These are phyloP conservation scores for Alternaria alternata DNA, from an alignment of 2,329 filamentous ascomycete genomes.

Conservation along the genomic window DNA sequence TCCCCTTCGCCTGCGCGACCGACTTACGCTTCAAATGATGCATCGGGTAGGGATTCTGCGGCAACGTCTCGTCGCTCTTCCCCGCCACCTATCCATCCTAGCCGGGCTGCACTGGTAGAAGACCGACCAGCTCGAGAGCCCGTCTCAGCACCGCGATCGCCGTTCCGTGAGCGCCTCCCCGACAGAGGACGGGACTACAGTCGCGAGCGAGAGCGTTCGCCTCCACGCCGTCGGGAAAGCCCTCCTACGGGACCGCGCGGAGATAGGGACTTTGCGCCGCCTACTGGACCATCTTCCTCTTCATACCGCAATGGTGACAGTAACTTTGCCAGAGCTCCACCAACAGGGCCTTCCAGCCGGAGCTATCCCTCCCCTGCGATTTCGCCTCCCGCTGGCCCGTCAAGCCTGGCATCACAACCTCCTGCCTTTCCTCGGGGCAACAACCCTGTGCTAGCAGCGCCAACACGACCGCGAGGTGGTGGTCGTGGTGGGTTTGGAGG, in stretches of 20 bases:
- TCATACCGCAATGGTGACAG: slow-evolving; percentile 49
- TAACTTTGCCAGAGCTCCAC: slow-evolving; percentile 47
- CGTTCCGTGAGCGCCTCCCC: slow-evolving; percentile 47
- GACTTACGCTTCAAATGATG: slow-evolving; percentile 55
- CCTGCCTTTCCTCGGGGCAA: slow-evolving; percentile 46
- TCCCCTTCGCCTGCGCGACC: slow-evolving; percentile 60
- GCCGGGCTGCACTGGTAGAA: slow-evolving; percentile 56
- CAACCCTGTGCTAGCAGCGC: slow-evolving; percentile 51
- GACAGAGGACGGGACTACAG: slow-evolving; percentile 37
- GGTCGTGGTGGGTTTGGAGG: slow-evolving; percentile 51
- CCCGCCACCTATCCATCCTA: slow-evolving; percentile 63
- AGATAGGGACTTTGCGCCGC: slow-evolving; percentile 49
- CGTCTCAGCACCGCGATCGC: slow-evolving; percentile 45
- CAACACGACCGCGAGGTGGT: slow-evolving; percentile 52
- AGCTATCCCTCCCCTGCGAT: slow-evolving; percentile 49
- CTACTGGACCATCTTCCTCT: slow-evolving; percentile 44
- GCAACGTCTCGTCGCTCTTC: slow-evolving; percentile 69
- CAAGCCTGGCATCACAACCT: slow-evolving; percentile 40
- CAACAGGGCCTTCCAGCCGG: slow-evolving; percentile 50
- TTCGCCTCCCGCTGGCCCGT: slow-evolving; percentile 52
- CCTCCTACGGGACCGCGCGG: slow-evolving; percentile 48
- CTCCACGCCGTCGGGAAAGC: slow-evolving; percentile 49
- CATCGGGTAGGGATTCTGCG: slow-evolving; percentile 63
- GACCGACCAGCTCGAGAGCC: slow-evolving; percentile 37
- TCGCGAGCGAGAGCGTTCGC: slow-evolving; percentile 34